A percentile compares a stretch with the other conserved stretches of the same genome.
phyloP scores from a whole-genome alignment of 225 moss, liverwort and hornwort genomes.

The Anthoceros angustus region DNA sequence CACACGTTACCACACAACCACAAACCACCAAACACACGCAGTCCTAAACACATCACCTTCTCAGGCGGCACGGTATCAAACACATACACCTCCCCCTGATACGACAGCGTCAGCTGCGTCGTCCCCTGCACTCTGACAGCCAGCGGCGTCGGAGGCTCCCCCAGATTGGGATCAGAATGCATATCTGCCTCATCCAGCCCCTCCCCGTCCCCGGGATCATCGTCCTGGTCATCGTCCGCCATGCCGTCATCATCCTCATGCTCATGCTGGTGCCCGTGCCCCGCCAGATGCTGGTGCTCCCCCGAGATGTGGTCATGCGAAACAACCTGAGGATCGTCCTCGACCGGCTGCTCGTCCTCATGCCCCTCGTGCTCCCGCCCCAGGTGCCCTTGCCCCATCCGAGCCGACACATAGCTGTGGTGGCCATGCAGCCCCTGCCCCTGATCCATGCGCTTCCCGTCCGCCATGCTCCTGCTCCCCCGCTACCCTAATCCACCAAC shows the following conservation, averaged over 20 bases:
- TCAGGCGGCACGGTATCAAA: slow-evolving; percentile 95
- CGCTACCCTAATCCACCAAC: no score
- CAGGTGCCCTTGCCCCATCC: no score
- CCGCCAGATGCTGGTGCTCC: neutral
- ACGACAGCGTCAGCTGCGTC: slow-evolving; percentile 83
- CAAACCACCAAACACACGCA: neutral
- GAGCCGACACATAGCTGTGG: no score
- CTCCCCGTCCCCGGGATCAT: slow-evolving; percentile 72
- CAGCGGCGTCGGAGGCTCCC: slow-evolving; percentile 44
- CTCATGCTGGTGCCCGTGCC: neutral
- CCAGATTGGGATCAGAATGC: slow-evolving; percentile 71
- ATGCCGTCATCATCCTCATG: slow-evolving; percentile 44
- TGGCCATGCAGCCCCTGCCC: no score
- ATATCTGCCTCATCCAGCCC: slow-evolving; percentile 86
- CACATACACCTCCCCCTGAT: slow-evolving; percentile 93
- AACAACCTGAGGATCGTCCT: no score
- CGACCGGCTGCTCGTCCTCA: no score
- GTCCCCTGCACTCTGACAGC: slow-evolving; percentile 61
- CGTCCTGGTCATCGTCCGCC: slow-evolving; percentile 58
- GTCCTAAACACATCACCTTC: slow-evolving; percentile 28
- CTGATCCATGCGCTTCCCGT: no score
- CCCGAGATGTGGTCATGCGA: neutral
- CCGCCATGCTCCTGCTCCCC: no score
- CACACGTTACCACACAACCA: neutral
- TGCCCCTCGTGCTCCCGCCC: no score